Evolutionary conservation across 805 yeast species (phyloP).

Genomic region (Ogataea minuta): DNA sequence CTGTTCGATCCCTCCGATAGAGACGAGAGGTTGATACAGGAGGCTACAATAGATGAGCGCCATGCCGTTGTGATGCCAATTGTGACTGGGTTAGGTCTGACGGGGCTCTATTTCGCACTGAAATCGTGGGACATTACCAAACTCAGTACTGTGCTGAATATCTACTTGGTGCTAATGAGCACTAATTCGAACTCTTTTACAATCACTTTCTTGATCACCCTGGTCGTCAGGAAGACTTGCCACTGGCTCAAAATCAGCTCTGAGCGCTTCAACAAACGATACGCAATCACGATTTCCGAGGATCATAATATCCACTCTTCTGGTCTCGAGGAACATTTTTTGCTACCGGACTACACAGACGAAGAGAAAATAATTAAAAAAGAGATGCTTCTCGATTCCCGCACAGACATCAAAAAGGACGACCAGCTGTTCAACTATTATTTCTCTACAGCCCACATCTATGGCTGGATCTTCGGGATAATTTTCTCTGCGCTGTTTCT

Average conservation of each 20-base stretch:
- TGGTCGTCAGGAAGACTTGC: conserved; percentile 29
- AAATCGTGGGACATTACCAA: conserved; percentile 33
- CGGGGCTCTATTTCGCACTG: conserved; percentile 38
- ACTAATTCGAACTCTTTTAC: conserved; percentile 34
- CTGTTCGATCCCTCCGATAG: conserved; percentile 42
- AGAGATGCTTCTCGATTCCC: conserved; percentile 23
- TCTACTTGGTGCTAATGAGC: conserved; percentile 37
- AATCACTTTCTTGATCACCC: conserved; percentile 28
- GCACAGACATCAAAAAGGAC: conserved; percentile 24
- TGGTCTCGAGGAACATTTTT: conserved; percentile 37
- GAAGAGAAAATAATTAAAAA: conserved; percentile 30
- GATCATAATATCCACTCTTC: conserved; percentile 37
- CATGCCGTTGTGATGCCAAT: conserved; percentile 44
- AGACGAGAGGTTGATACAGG: conserved; percentile 25
- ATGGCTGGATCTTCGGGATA: conserved; percentile 24
- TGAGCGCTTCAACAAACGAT: conserved; percentile 35
- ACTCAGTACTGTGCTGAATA: conserved; percentile 35
- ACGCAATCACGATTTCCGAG: conserved; percentile 40
- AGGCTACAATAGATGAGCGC: conserved; percentile 25
- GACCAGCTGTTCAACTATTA: conserved; percentile 37
- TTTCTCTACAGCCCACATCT: conserved; percentile 32
- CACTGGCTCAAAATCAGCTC: conserved; percentile 30
- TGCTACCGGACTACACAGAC: conserved; percentile 33
- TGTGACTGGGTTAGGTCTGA: conserved; percentile 39
- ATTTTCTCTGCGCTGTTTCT: conserved; percentile 12